Conservation (phyloP, 2,329 filamentous ascomycete genomes). For the Fusarium paranaense region DNA sequence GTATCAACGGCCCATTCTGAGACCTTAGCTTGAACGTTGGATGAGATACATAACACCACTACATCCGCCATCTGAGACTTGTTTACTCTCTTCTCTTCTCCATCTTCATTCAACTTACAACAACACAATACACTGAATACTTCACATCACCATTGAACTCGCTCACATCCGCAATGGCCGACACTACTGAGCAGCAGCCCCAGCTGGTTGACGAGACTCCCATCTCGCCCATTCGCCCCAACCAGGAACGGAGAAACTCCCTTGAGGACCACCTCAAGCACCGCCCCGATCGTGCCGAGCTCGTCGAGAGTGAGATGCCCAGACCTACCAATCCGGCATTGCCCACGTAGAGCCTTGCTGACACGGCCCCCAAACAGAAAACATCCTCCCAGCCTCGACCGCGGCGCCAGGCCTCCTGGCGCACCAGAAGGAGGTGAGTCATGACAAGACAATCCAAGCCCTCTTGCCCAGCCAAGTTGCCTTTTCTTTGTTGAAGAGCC, state of each 20-base stretch:
- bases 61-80: slow-evolving; percentile 30
- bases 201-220: slow-evolving; percentile 61
- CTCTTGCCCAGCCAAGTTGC: background rate
- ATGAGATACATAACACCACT: slow-evolving; percentile 40
- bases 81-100: slow-evolving; percentile 15
- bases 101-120: slow-evolving; percentile 16
- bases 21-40: slow-evolving; percentile 35
- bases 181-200: slow-evolving; percentile 39
- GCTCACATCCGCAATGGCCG: slow-evolving; percentile 41
- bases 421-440: slow-evolving; percentile 76
- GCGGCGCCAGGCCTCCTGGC: slow-evolving; percentile 84
- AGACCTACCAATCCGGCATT: slow-evolving; percentile 46
- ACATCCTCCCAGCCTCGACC: slow-evolving; percentile 84
- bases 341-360: slow-evolving; percentile 29
- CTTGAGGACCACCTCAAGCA: slow-evolving; percentile 78
- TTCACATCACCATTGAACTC: background rate
- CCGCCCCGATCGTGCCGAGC: slow-evolving; percentile 79
- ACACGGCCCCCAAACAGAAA: slow-evolving; percentile 64
- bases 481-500: slow-evolving; percentile 2
- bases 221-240: slow-evolving; percentile 65
- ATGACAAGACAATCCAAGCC: background rate
- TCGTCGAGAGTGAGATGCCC: slow-evolving; percentile 77
- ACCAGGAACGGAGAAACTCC: slow-evolving; percentile 71
- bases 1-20: slow-evolving; percentile 43
- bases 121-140: background rate